A percentile compares a stretch with the other conserved stretches of the same genome.
Evolutionary conservation across 495 filamentous ascomycete species (phyloP).

Genomic region (Paragyromitra xinjiangensis): DNA sequence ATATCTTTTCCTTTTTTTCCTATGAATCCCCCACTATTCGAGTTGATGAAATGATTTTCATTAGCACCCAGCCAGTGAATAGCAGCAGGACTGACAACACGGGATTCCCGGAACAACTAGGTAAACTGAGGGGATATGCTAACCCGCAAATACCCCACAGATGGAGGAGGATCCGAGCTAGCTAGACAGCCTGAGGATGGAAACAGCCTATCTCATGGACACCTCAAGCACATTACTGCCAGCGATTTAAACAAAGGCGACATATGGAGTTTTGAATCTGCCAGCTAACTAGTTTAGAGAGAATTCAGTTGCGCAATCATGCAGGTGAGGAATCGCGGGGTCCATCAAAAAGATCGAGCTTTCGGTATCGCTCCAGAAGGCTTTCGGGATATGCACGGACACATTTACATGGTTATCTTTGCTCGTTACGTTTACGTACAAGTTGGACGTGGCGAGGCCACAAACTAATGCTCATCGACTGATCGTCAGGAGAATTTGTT

Average conservation of each 20-base stretch:
- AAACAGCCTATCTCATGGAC: constrained; percentile 36
- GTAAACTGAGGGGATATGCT: constrained; percentile 43
- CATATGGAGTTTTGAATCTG: constrained; percentile 47
- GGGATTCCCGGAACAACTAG: constrained; percentile 46
- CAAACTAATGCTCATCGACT: constrained; percentile 53
- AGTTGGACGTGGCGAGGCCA: constrained; percentile 48
- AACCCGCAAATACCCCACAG: constrained; percentile 47
- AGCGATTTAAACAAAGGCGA: constrained; percentile 50
- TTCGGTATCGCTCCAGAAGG: constrained; percentile 31
- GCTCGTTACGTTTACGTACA: constrained; percentile 49
- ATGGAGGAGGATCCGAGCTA: constrained; percentile 13
- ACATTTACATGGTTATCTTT: constrained; percentile 48
- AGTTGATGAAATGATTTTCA: constrained; percentile 32
- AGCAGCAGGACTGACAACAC: constrained; percentile 25
- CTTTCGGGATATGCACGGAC: constrained; percentile 46
- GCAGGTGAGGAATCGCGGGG: constrained; percentile 40
- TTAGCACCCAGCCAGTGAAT: constrained; percentile 33
- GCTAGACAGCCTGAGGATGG: constrained; percentile 30
- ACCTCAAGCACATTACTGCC: constrained; percentile 40
- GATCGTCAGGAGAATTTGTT: constrained; percentile 55
- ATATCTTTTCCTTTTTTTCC: constrained; percentile 40
- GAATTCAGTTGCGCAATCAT: constrained; percentile 35
- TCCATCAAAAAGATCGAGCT: constrained; percentile 36
- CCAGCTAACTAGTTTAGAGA: constrained; percentile 43
- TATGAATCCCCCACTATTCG: constrained; percentile 32